phyloP scores from a whole-genome alignment of 164 flowering plant species.

The Piper longum region DNA sequence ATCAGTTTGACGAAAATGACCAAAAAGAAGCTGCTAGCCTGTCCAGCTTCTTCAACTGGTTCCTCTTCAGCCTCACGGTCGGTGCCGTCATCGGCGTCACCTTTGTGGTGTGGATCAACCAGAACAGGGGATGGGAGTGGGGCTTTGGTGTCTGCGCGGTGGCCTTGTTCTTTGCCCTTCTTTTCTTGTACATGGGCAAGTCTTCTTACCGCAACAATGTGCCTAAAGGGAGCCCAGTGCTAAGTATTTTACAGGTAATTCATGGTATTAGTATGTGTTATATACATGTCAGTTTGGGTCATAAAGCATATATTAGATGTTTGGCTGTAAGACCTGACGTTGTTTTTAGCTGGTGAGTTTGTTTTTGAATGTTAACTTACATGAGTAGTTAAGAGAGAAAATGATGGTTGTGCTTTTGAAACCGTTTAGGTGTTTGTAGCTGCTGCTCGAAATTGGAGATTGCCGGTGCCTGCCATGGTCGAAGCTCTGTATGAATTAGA shows the following conservation, averaged over 20 bases:
- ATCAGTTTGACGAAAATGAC: constrained; percentile 52
- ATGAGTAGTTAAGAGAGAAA: too few relatives aligned
- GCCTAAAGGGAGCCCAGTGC: constrained; percentile 45
- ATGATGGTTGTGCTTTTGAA: not conserved
- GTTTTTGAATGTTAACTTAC: too few relatives aligned
- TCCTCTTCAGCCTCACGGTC: constrained; percentile 36
- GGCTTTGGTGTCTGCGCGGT: constrained; percentile 35
- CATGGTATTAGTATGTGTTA: not conserved
- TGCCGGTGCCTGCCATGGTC: constrained; percentile 30
- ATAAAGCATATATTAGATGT: too few relatives aligned
- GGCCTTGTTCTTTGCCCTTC: constrained; percentile 22
- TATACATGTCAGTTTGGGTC: not conserved
- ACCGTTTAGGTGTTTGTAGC: constrained; percentile 44
- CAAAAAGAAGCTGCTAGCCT: constrained; percentile 34
- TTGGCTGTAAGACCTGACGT: too few relatives aligned
- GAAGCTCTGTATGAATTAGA: constrained; percentile 37
- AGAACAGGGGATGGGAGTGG: constrained; percentile 62
- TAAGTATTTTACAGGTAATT: constrained; percentile 44
- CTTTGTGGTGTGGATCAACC: constrained; percentile 48
- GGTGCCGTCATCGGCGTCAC: constrained; percentile 56
- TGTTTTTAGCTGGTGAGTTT: too few relatives aligned
- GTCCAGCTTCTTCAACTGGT: constrained; percentile 67
- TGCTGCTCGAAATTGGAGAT: constrained; percentile 35
- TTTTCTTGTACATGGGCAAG: constrained; percentile 43
- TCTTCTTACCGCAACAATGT: constrained; percentile 31